A percentile compares a stretch with the other conserved stretches of the same genome.
Evolutionary conservation across 202 grass and related monocot species (phyloP).

Genomic region (Zoysia matrella): DNA sequence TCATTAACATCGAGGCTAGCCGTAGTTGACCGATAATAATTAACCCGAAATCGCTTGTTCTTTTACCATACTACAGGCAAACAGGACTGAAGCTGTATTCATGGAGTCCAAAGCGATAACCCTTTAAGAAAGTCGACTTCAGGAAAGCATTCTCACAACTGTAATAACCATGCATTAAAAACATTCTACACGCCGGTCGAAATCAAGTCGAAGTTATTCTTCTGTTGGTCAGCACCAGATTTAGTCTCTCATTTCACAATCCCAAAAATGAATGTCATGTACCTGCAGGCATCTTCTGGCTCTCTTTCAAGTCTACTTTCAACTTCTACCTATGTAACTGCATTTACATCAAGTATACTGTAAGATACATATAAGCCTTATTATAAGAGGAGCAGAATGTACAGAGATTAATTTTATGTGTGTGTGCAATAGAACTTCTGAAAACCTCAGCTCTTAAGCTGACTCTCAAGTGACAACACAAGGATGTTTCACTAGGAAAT

Average conservation of each 20-base stretch:
- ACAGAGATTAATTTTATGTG: background rate
- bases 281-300: constrained; percentile 34
- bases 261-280: constrained; percentile 44
- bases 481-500: background rate
- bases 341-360: background rate
- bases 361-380: background rate
- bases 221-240: constrained; percentile 45
- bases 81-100: background rate
- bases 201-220: constrained; percentile 24
- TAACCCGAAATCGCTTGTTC: background rate
- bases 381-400: background rate
- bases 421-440: constrained; percentile 1
- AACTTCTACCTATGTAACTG: constrained; percentile 26
- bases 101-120: constrained; percentile 27
- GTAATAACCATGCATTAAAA: constrained; percentile 19
- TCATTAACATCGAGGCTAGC: constrained; percentile 29
- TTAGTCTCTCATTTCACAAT: constrained; percentile 45
- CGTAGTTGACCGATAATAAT: constrained; percentile 25
- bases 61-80: constrained; percentile 16
- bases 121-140: constrained; percentile 35
- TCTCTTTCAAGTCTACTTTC: constrained; percentile 30
- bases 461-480: background rate
- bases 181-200: constrained; percentile 24
- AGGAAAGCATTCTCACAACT: constrained; percentile 40
- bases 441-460: background rate